phyloP scores from a whole-genome alignment of 805 yeast species.

The Kregervanrija delftensis region DNA sequence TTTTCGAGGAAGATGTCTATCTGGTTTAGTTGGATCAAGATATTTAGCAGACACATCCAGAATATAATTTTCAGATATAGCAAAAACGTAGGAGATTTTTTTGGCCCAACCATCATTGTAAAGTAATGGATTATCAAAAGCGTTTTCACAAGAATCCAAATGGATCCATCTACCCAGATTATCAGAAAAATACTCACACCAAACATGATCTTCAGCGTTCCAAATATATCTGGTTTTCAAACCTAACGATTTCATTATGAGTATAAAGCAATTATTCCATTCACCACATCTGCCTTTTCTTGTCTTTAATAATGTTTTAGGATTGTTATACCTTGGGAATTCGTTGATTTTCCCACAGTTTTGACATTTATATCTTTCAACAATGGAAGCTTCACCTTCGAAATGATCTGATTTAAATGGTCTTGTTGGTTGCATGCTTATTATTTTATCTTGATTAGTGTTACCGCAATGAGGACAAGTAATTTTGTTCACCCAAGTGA shows the following conservation, averaged over 20 bases:
- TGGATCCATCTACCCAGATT: slow-evolving; percentile 72
- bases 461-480: slow-evolving; percentile 48
- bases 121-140: slow-evolving; percentile 73
- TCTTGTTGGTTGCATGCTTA: slow-evolving; percentile 29
- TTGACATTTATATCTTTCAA: slow-evolving; percentile 61
- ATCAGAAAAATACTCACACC: slow-evolving; percentile 83
- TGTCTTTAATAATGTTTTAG: slow-evolving; percentile 51
- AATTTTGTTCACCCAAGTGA: slow-evolving; percentile 76
- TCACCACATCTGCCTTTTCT: slow-evolving; percentile 88
- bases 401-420: slow-evolving; percentile 33
- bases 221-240: slow-evolving; percentile 65
- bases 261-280: slow-evolving; percentile 82
- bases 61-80: slow-evolving; percentile 53
- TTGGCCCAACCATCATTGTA: slow-evolving; percentile 90
- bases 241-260: slow-evolving; percentile 62
- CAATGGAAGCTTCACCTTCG: slow-evolving; percentile 44
- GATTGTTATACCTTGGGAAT: slow-evolving; percentile 75
- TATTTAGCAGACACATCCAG: slow-evolving; percentile 69
- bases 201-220: slow-evolving; percentile 92
- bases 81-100: slow-evolving; percentile 83
- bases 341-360: slow-evolving; percentile 41
- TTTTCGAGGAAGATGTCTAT: slow-evolving; percentile 40
- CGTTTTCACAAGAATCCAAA: slow-evolving; percentile 80
- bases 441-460: slow-evolving; percentile 33
- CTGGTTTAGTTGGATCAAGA: slow-evolving; percentile 30